A percentile compares a stretch with the other conserved stretches of the same genome.
Conservation (phyloP, 1,139 yeast genomes). For the Candida pseudoviswanathii region DNA sequence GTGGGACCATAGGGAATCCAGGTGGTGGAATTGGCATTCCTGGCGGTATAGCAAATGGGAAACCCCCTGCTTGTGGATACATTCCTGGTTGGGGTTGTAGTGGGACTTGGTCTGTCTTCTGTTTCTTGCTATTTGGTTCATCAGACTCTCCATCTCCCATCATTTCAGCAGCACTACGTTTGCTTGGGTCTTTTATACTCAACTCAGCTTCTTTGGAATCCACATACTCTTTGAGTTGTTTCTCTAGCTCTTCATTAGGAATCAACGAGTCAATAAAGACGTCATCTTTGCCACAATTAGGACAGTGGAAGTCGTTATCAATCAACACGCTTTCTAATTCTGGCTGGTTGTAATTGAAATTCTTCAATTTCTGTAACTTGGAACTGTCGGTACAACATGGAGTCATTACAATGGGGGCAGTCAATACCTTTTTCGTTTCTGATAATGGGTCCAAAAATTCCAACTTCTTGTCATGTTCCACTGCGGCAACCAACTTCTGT, state of each 20-base stretch:
- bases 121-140: conserved; percentile 33
- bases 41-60: conserved; percentile 17
- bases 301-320: conserved; percentile 88
- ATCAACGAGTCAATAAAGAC: conserved; percentile 72
- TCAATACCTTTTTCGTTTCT: conserved; percentile 63
- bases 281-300: conserved; percentile 77
- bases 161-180: conserved; percentile 26
- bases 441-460: conserved; percentile 60
- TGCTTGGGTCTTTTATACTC: conserved; percentile 40
- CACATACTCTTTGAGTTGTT: conserved; percentile 54
- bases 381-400: conserved; percentile 71
- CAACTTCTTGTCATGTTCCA: conserved; percentile 44
- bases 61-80: conserved; percentile 22
- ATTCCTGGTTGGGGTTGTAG: conserved; percentile 27
- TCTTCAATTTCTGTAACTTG: conserved; percentile 55
- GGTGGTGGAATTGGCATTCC: conserved; percentile 13
- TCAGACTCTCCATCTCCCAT: conserved; percentile 20
- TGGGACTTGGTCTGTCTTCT: conserved; percentile 18
- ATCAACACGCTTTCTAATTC: conserved; percentile 70
- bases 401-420: conserved; percentile 73
- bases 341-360: conserved; percentile 41
- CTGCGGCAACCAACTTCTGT: conserved; percentile 32
- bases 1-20: conserved; percentile 12
- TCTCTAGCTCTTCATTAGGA: conserved; percentile 60
- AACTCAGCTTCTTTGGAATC: conserved; percentile 44